These are phyloP conservation scores for Xerocomus cyaneibrunnescens DNA, from an alignment of 1,284 basidiomycete species.

Conservation along the genomic window DNA sequence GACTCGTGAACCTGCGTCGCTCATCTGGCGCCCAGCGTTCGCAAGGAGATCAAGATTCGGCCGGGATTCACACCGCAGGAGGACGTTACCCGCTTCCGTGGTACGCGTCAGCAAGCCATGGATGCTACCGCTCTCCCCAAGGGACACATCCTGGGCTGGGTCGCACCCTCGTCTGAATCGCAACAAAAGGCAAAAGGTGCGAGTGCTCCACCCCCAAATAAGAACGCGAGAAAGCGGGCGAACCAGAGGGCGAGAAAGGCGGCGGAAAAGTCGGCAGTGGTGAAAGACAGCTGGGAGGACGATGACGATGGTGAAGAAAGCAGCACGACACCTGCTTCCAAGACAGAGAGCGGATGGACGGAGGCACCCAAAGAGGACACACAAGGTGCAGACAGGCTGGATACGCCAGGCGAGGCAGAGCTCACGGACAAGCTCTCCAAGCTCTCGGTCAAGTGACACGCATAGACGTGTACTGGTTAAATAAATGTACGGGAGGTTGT, in stretches of 20 bases:
- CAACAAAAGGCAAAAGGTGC: slow-evolving; percentile 36
- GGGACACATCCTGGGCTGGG: slow-evolving; percentile 78
- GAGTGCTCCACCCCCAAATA: slow-evolving; percentile 40
- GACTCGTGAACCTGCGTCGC: slow-evolving; percentile 8
- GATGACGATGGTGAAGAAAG: slow-evolving; percentile 53
- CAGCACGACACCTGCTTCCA: slow-evolving; percentile 2
- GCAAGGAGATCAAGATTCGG: slow-evolving; percentile 88
- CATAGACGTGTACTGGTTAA: background rate
- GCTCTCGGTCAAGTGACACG: slow-evolving; percentile 35
- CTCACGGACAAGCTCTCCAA: slow-evolving; percentile 47
- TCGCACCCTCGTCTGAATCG: slow-evolving; percentile 50
- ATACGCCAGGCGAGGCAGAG: slow-evolving; percentile 28
- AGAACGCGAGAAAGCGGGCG: slow-evolving; percentile 78
- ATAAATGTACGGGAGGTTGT: background rate
- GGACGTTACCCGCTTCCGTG: slow-evolving; percentile 83
- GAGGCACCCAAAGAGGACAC: background rate
- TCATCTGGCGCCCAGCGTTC: slow-evolving; percentile 51
- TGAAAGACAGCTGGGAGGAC: slow-evolving; percentile 77
- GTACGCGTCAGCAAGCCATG: slow-evolving; percentile 69
- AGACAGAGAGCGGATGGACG: slow-evolving; percentile 3
- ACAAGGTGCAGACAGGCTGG: too few relatives aligned
- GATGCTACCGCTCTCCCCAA: slow-evolving; percentile 65
- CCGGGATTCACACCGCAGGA: slow-evolving; percentile 96
- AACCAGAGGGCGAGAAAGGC: slow-evolving; percentile 69
- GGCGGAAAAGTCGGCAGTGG: slow-evolving; percentile 47